A percentile compares a stretch with the other conserved stretches of the same genome.
Evolutionary conservation across 129 eudicot species (phyloP).

Genomic region (Flaveria ramosissima): DNA sequence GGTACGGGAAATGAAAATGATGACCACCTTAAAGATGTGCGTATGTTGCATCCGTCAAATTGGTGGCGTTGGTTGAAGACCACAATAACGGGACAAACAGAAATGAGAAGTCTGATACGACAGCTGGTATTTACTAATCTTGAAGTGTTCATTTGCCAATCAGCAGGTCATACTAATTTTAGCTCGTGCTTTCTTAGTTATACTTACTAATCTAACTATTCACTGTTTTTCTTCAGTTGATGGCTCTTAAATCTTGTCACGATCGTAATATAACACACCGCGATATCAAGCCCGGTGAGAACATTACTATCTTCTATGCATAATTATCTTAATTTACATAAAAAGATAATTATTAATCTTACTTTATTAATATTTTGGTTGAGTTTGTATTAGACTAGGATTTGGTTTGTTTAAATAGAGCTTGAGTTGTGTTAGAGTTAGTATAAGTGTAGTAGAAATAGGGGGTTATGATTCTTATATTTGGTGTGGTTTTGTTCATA

Average conservation of each 20-base stretch:
- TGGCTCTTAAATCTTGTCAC: conserved; percentile 90
- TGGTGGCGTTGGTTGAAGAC: conserved; percentile 99
- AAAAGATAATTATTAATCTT: no score
- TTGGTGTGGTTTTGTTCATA: no score
- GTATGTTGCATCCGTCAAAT: conserved; percentile 73
- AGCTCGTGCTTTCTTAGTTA: neutral
- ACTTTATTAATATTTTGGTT: no score
- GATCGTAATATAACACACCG: conserved; percentile 91
- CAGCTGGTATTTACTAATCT: conserved; percentile 61
- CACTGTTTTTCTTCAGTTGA: conserved; percentile 48
- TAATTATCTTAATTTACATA: neutral
- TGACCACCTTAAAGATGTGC: conserved; percentile 39
- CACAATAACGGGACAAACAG: conserved; percentile 80
- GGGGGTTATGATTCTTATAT: no score
- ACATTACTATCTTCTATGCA: conserved; percentile 2
- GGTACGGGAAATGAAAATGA: conserved; percentile 14
- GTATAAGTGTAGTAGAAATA: no score
- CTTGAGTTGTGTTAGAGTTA: no score
- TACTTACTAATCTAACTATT: conserved; percentile 14
- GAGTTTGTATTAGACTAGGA: no score
- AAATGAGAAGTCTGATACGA: conserved; percentile 70
- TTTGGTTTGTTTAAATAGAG: no score
- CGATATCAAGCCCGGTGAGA: conserved; percentile 97
- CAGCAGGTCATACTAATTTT: neutral
- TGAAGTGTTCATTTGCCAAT: neutral